Percentiles rank a stretch among this genome's conserved stretches.
phyloP scores from a whole-genome alignment of 371 early-diverging fungal species.

The Mucor circinelloides region DNA sequence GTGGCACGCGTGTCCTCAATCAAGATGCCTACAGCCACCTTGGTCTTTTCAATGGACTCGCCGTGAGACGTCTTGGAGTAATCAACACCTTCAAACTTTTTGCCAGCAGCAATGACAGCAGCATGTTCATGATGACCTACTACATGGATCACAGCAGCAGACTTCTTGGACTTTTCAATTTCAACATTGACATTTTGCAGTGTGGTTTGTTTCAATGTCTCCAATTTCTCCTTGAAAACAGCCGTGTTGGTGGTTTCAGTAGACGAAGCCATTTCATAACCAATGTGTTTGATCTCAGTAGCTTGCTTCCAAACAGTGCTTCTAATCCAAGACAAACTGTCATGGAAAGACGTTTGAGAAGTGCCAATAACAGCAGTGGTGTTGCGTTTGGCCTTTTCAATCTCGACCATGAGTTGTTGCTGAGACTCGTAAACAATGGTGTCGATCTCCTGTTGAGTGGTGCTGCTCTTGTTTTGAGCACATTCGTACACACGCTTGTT shows the following conservation, averaged over 20 bases:
- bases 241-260: conserved; percentile 1
- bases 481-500: conserved; percentile 25
- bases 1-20: conserved; percentile 28
- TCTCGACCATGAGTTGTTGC: conserved; percentile 24
- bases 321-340: conserved; percentile 27
- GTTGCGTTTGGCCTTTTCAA: conserved; percentile 32
- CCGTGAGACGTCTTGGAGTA: conserved; percentile 21
- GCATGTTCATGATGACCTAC: conserved; percentile 15
- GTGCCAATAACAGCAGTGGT: conserved; percentile 27
- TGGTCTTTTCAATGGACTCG: conserved; percentile 23
- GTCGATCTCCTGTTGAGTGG: conserved; percentile 27
- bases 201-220: conserved; percentile 12
- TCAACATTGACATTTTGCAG: conserved; percentile 7
- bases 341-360: conserved; percentile 31
- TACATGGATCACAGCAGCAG: conserved; percentile 18
- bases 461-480: conserved; percentile 22
- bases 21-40: conserved; percentile 23
- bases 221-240: conserved; percentile 13
- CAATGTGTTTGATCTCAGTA: conserved; percentile 24
- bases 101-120: conserved; percentile 23
- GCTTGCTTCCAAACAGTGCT: conserved; percentile 28
- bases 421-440: conserved; percentile 27
- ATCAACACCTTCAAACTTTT: conserved; percentile 30
- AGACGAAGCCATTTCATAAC: conserved; percentile 17
- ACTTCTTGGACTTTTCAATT: conserved; percentile 21